Base-by-base conservation (phyloP, 2,329 filamentous ascomycete genomes). In the Colletotrichum tabaci region DNA sequence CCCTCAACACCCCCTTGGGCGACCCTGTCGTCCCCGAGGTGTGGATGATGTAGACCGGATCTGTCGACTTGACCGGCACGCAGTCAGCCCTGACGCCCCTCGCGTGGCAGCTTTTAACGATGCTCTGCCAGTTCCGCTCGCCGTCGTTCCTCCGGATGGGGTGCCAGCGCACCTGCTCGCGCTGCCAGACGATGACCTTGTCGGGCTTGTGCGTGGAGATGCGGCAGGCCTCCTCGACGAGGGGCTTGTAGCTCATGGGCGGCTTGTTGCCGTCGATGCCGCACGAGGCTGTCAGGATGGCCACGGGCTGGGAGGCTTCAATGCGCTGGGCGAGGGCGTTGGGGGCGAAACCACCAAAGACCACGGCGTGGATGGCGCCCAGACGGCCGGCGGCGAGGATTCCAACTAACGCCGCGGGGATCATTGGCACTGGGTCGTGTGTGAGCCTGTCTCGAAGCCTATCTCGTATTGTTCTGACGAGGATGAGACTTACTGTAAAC, bases 301-400 rank as follows among this genome's bases (percentile, higher is more conserved):
- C 91, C 10, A 89, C 89, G 9, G 95, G 94, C 44, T 88, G 88
- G 9, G 93, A 94, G 0, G 93, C 93, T 61, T 97, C 94, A 75
- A 98, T 97, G 35, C 95, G 89, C 82, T 98, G 95, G 1, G 95
- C 94, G 55, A 98, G 86, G 4, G 95, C 93, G 12, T 87, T 86
- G 0, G 95, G 87, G 0, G 94, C 94, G 79, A 98, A 98, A 0
- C 96, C 95, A 52, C 96, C 96, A 81, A 98, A 98, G 4, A 98
- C 96, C 5, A 97, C 94, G 4, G 94, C 91, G 79, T 98, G 96
- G 63, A 98, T 90, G 18, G 95, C 96, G 13, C 95, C 96, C 0
- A 98, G 86, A 12, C 95, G 90, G 72, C 91, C 91, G 71, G 93
- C 89, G 30, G 96, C 95, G 4, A 98, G 89, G 74, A 96, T 94